These are phyloP conservation scores for Cinnamomum chago DNA, from an alignment of 164 flowering plant species.

Conservation along the genomic window DNA sequence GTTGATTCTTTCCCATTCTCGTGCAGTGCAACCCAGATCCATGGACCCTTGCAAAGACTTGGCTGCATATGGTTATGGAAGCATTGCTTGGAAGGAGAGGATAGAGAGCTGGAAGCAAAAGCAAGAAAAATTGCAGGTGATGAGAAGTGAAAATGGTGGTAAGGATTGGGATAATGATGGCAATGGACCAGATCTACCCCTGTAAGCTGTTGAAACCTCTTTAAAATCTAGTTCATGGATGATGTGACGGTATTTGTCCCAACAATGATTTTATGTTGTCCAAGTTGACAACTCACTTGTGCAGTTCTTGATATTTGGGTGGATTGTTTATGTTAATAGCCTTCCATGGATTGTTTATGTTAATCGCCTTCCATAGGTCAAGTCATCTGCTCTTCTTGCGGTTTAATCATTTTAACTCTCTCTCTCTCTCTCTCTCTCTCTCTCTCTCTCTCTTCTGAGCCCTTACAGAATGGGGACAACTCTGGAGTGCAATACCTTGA, in stretches of 20 bases:
- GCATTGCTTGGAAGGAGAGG: constrained; percentile 73
- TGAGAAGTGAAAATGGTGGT: constrained; percentile 43
- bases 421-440: too few species aligned
- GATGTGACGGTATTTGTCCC: background rate
- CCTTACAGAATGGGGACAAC: background rate
- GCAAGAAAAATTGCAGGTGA: constrained; percentile 48
- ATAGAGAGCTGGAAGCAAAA: constrained; percentile 58
- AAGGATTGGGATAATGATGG: constrained; percentile 46
- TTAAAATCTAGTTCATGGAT: background rate
- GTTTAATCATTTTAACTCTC: background rate
- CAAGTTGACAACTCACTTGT: background rate
- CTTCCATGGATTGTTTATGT: too few species aligned
- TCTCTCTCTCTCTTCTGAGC: too few species aligned
- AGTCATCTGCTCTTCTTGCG: background rate
- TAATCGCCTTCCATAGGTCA: background rate
- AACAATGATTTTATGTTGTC: background rate
- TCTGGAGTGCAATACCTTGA: background rate
- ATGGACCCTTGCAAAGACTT: constrained; percentile 71
- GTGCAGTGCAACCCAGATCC: constrained; percentile 58
- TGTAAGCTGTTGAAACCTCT: constrained; percentile 33
- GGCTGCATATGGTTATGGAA: constrained; percentile 74
- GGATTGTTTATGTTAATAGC: too few species aligned
- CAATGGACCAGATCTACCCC: constrained; percentile 51
- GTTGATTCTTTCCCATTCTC: background rate
- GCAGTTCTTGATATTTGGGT: background rate